These are phyloP conservation scores for Ceratobasidium sp. DNA, from an alignment of 1,284 basidiomycete genomes.

Conservation along the genomic window DNA sequence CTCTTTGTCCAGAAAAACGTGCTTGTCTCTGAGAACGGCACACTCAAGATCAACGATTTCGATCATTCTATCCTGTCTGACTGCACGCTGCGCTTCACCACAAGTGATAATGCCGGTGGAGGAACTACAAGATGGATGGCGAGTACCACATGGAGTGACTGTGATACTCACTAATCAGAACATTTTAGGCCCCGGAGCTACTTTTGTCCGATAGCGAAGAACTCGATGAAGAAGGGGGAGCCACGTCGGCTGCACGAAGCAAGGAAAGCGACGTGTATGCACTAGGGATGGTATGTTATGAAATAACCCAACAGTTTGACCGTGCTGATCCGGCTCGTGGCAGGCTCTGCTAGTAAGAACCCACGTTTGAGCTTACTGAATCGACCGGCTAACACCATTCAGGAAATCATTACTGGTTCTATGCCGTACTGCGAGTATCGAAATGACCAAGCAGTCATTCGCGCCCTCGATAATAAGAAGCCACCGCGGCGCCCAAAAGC, in stretches of 20 bases:
- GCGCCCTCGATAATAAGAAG: background rate
- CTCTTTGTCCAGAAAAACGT: background rate
- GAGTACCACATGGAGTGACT: background rate
- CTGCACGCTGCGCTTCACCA: background rate
- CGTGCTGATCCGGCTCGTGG: background rate
- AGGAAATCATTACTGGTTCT: background rate
- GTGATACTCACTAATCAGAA: background rate
- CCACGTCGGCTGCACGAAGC: background rate
- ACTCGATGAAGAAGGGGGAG: no score
- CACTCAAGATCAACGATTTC: background rate
- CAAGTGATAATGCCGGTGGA: background rate
- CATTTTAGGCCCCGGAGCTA: background rate
- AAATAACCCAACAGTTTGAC: background rate
- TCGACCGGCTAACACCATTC: background rate
- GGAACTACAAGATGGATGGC: background rate
- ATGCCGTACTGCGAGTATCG: background rate
- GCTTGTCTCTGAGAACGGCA: background rate
- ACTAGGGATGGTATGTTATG: background rate
- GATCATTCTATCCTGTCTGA: background rate
- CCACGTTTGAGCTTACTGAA: background rate
- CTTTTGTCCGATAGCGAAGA: background rate
- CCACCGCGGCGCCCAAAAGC: background rate
- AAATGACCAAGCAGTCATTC: background rate
- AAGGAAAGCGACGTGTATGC: background rate
- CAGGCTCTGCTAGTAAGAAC: background rate